Evolutionary conservation across 2,329 filamentous ascomycete species (phyloP), one percentile per base, ranked within the genome.

Genomic region (Sporothrix variecibatus): DNA sequence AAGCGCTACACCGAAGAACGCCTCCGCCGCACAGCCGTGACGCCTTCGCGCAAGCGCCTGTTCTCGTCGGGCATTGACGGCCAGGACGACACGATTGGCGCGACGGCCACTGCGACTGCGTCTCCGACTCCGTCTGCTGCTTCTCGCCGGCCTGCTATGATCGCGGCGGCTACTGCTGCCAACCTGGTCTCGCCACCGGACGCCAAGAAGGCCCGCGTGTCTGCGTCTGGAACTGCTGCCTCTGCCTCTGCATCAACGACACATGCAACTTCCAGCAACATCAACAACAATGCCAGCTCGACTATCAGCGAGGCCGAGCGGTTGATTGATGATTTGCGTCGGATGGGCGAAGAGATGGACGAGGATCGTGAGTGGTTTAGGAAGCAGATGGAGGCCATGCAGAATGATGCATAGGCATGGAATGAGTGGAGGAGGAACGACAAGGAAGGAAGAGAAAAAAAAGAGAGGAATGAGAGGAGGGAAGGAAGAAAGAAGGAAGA

Each of bases 351-450:
- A 73, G 85, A 86, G 73, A 81, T 87, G 79, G 84, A 86, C 75
- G 82, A 86, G 75, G 84, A 82, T 20, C 81, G 81, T n/a, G 80
- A 81, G 26, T 87, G 86, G 86, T 86, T 84, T 77, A 81, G 79
- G 72, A 81, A 83, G 71, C 85, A 87, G 78, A 85, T 83, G 51
- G 82, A 84, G 72, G 81, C 81, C 56, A 75, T 87, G 75, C 49
- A 75, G 46, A 77, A 71, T 49, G 77, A 75, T 0, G 26, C 65
- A 9, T 77, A 76, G 0, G 40, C 53, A 7, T 76, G 72, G 73
- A 70, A 74, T 17, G 31, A 72, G 51, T 74, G 31, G 23, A 3
- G 28, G 20, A n/a, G 20, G 17, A 23, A 20, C 23, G 34, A 46
- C n/a, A 7, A 56, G 23, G 20, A 56, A 56, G n/a, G 28, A 20